phyloP scores from a whole-genome alignment of 441 rosid species.

The Croton laevigatus region DNA sequence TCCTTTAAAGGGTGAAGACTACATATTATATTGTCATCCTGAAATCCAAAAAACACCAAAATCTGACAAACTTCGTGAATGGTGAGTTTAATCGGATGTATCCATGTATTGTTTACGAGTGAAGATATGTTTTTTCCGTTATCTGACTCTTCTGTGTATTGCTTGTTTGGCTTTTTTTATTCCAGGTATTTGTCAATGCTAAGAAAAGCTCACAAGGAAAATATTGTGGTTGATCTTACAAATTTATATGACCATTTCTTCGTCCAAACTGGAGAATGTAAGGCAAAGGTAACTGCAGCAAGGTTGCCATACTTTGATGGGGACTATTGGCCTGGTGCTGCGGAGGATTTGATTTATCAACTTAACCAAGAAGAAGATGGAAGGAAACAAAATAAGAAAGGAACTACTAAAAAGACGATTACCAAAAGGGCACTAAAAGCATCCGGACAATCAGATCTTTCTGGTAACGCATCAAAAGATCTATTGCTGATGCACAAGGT shows the following conservation, averaged over 20 bases:
- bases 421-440: slow-evolving; percentile 98
- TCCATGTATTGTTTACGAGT: background rate
- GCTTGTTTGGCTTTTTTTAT: slow-evolving; percentile 20
- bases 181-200: slow-evolving; percentile 92
- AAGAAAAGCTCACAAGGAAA: slow-evolving; percentile 84
- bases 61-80: slow-evolving; percentile 96
- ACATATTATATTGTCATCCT: slow-evolving; percentile 97
- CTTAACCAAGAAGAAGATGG: slow-evolving; percentile 97
- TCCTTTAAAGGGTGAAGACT: slow-evolving; percentile 98
- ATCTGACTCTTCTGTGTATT: slow-evolving; percentile 12
- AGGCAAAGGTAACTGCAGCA: slow-evolving; percentile 93
- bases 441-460: slow-evolving; percentile 95
- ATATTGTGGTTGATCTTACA: slow-evolving; percentile 83
- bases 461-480: slow-evolving; percentile 95
- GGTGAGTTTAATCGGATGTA: slow-evolving; percentile 47
- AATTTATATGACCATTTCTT: slow-evolving; percentile 96
- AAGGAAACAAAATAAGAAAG: slow-evolving; percentile 88
- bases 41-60: slow-evolving; percentile 99
- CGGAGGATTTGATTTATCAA: slow-evolving; percentile 94
- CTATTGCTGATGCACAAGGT: slow-evolving; percentile 95
- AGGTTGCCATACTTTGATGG: slow-evolving; percentile 99
- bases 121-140: background rate
- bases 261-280: slow-evolving; percentile 76
- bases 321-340: slow-evolving; percentile 99
- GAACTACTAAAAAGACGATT: slow-evolving; percentile 74